A percentile compares a stretch with the other conserved stretches of the same genome.
phyloP scores from a whole-genome alignment of 495 filamentous ascomycete genomes.

The Tuber indicum region DNA sequence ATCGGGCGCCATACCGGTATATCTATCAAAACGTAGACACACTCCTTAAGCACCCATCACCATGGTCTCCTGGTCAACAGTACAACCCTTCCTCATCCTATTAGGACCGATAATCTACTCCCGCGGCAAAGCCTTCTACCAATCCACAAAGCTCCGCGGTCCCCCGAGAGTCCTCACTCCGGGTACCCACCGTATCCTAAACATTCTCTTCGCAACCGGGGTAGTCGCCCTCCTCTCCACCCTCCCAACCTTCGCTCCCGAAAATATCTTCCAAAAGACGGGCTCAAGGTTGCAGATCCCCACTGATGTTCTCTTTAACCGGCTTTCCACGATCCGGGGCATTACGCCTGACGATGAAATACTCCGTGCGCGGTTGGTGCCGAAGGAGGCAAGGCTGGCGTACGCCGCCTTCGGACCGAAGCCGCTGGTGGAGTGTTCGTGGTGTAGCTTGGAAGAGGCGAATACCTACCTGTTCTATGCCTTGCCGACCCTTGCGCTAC shows the following conservation, averaged over 20 bases:
- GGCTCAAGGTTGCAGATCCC: constrained; percentile 70
- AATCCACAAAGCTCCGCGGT: constrained; percentile 47
- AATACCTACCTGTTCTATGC: constrained; percentile 73
- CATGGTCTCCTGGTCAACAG: constrained; percentile 34
- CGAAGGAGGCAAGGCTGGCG: constrained; percentile 63
- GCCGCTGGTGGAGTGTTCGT: constrained; percentile 64
- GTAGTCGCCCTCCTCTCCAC: constrained; percentile 56
- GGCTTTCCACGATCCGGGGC: constrained; percentile 58
- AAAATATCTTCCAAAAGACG: constrained; percentile 75
- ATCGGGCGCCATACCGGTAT: not conserved
- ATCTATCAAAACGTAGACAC: not conserved
- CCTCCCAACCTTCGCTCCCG: constrained; percentile 62
- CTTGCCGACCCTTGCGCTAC: constrained; percentile 62
- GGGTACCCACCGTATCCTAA: constrained; percentile 49
- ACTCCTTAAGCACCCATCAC: not conserved
- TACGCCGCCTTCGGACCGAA: constrained; percentile 78
- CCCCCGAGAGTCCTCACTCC: constrained; percentile 58
- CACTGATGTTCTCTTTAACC: constrained; percentile 75
- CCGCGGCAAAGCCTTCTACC: constrained; percentile 64
- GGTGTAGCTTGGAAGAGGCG: constrained; percentile 69
- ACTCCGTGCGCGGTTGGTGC: constrained; percentile 61
- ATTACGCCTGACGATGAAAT: constrained; percentile 58
- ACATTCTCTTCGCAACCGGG: constrained; percentile 56
- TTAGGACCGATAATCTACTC: constrained; percentile 80
- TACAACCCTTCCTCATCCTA: constrained; percentile 74